A percentile compares a stretch with the other conserved stretches of the same genome.
Conservation (phyloP, 23 red algal species). For the Porphyridium purpureum region DNA sequence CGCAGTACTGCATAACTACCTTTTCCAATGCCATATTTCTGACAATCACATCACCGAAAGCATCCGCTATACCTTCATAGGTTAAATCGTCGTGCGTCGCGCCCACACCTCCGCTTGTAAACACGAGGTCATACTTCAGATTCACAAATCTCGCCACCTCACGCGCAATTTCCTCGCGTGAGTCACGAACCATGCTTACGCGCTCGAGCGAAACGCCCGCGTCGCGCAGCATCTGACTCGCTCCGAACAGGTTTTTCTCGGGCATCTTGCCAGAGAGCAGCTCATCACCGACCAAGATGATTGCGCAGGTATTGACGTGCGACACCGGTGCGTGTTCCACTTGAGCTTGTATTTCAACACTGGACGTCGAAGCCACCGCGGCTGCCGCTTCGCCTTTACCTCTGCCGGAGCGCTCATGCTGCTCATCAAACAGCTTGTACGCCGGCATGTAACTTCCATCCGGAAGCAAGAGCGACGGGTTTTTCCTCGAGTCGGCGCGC, state of each 20-base stretch:
- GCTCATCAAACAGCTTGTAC: neutral
- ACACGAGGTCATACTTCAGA: constrained; percentile 17
- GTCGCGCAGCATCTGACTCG: constrained; percentile 9
- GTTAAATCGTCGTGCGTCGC: constrained; percentile 62
- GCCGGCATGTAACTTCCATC: constrained; percentile 1
- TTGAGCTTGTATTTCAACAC: too few species aligned
- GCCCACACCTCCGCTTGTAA: constrained; percentile 48
- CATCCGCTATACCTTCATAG: constrained; percentile 29
- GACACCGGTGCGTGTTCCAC: too few species aligned
- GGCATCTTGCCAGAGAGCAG: constrained; percentile 31
- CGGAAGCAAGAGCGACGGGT: constrained; percentile 18
- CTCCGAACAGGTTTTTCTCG: constrained; percentile 15
- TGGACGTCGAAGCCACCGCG: too few species aligned
- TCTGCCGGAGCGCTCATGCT: neutral
- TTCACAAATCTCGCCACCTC: constrained; percentile 16
- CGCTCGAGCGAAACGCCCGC: constrained; percentile 13
- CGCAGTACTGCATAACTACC: too few species aligned
- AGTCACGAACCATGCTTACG: constrained; percentile 30
- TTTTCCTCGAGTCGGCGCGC: constrained; percentile 19
- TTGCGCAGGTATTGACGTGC: constrained; percentile 13
- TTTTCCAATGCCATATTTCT: too few species aligned
- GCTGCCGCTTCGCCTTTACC: too few species aligned
- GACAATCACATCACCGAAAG: too few species aligned
- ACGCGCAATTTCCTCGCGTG: constrained; percentile 11
- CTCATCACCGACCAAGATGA: constrained; percentile 33